Base-by-base conservation (phyloP, 2,329 filamentous ascomycete genomes). In the Mollisiaceae sp. region DNA sequence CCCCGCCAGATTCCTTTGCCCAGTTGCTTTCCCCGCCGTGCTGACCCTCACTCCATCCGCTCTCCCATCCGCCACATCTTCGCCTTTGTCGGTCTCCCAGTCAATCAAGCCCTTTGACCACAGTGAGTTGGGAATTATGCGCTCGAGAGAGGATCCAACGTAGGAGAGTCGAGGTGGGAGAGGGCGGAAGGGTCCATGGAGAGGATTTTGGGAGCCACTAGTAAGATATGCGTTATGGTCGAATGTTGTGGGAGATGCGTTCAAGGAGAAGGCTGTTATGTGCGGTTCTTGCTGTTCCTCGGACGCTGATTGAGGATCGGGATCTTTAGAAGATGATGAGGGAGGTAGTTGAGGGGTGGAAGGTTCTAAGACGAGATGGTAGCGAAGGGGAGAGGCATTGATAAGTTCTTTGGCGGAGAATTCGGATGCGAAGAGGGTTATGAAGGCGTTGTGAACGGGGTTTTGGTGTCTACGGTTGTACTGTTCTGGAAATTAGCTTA, bases 81-180 rank as follows among this genome's bases (percentile, higher is more conserved):
- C 36, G 8, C 55, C 55, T 14, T 57, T 52, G 60, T 72, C 72
- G 4, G 73, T 74, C 22, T 75, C 75, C 75, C 75, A 77, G 62
- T 77, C 75, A 9, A 59, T 50, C 43, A 77, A 22, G 1, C 74
- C 75, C 4, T 63, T 62, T 8, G 67, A 63, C 65, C 65, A 69
- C 14, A 70, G 56, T 8, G 66, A 65, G 4, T 61, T 24, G 4
- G 70, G 68, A 1, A 75, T 45, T 1, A 63, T 63, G 11, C 65
- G 63, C 0, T 60, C 39, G 2, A 77, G 63, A 9, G 70, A 65
- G 2, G 68, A 61, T 2, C 68, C 69, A 15, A 76, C 70, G 22
- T 68, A 68, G 1, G 70, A 74, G 9, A 47, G 41, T 12, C 54
- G 63, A 3, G 54, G 50, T 1, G 43, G 24, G 2, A 73, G 59